Conservation (phyloP, 345 rosid species). For the Leavenworthia alabamica region DNA sequence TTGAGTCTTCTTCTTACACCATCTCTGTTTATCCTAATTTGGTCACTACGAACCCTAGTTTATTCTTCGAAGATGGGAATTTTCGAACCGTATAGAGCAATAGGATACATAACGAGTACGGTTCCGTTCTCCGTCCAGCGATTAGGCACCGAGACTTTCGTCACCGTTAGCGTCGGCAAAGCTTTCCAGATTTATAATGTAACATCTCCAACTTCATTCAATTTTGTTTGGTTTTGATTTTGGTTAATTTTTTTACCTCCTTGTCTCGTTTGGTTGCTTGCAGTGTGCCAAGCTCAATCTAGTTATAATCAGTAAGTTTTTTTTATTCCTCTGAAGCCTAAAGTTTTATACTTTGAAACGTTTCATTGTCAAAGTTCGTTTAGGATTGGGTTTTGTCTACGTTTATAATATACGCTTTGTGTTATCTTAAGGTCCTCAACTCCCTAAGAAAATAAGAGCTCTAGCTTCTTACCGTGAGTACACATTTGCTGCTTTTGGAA, state of each 20-base stretch:
- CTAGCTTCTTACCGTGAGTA: conserved; percentile 75
- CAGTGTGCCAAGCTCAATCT: conserved; percentile 86
- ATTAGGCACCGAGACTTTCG: conserved; percentile 82
- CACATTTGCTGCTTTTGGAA: conserved; percentile 79
- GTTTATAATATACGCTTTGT: neutral
- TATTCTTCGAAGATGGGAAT: conserved; percentile 54
- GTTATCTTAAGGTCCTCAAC: conserved; percentile 57
- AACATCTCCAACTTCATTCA: neutral
- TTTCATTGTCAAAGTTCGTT: neutral
- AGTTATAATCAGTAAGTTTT: conserved; percentile 60
- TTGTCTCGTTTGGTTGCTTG: conserved; percentile 10
- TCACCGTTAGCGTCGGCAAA: conserved; percentile 87
- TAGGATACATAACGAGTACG: conserved; percentile 75
- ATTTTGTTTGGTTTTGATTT: neutral
- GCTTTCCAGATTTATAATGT: conserved; percentile 87
- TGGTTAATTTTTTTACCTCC: neutral
- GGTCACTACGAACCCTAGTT: conserved; percentile 1
- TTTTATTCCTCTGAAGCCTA: neutral
- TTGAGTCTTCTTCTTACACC: neutral
- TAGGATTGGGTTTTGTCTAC: neutral
- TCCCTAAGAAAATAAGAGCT: conserved; percentile 84
- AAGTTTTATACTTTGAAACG: neutral
- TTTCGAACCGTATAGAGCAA: conserved; percentile 83
- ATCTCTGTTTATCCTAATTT: neutral
- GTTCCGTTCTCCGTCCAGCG: conserved; percentile 89